Percentiles rank a stretch among this genome's conserved stretches.
Conservation (phyloP, 441 rosid species). For the Codiaeum variegatum region DNA sequence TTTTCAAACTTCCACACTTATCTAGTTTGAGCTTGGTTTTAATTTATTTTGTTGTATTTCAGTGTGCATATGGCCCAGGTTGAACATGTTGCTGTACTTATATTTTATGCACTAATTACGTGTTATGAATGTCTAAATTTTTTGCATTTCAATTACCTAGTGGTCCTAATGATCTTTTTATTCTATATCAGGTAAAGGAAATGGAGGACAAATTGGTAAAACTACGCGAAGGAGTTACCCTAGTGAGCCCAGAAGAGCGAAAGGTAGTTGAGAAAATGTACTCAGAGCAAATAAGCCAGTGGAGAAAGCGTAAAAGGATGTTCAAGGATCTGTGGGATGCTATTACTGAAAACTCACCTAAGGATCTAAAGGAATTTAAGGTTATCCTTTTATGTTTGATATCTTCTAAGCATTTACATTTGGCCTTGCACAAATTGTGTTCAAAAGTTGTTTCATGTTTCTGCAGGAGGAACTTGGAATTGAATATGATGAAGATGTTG, state of each 20-base stretch:
- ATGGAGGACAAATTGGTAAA: conserved; percentile 72
- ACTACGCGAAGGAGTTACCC: conserved; percentile 62
- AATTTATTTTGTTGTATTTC: neutral
- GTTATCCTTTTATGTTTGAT: conserved; percentile 26
- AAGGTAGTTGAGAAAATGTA: conserved; percentile 54
- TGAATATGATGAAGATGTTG: conserved; percentile 85
- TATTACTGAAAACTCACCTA: conserved; percentile 77
- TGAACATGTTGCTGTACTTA: neutral
- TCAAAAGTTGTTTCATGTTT: conserved; percentile 12
- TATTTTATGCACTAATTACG: neutral
- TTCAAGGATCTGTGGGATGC: conserved; percentile 91
- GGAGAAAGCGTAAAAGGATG: conserved; percentile 91
- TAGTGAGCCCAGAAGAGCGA: conserved; percentile 81
- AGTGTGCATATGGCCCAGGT: neutral
- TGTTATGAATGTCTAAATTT: neutral
- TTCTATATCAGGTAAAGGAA: conserved; percentile 48
- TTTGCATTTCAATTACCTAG: neutral
- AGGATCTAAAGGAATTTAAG: conserved; percentile 79
- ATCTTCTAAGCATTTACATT: conserved; percentile 15
- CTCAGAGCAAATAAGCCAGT: conserved; percentile 60
- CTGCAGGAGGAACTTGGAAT: conserved; percentile 87
- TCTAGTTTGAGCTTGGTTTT: neutral
- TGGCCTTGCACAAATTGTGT: conserved; percentile 14
- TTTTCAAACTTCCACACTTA: neutral
- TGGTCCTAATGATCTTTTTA: neutral